These are phyloP conservation scores for Ammopiptanthus mongolicus DNA, from an alignment of 306 rosid genomes.

Conservation along the genomic window DNA sequence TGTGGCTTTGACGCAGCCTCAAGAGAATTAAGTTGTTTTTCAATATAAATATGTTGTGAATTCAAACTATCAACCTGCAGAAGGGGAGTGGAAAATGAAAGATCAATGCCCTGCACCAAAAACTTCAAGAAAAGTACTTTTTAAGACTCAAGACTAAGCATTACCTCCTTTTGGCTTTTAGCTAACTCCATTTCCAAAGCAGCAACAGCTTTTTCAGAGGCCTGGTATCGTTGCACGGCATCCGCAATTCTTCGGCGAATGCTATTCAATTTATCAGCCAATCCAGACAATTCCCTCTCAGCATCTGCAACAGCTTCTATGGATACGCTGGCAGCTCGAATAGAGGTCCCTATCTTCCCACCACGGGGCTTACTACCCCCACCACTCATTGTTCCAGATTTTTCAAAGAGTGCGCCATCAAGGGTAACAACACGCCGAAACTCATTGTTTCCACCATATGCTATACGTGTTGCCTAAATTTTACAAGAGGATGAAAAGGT, in stretches of 20 bases:
- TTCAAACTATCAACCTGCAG: conserved; percentile 76
- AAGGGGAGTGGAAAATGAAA: background rate
- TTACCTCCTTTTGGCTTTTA: conserved; percentile 83
- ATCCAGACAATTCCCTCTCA: conserved; percentile 55
- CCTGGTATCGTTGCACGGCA: conserved; percentile 60
- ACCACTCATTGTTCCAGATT: conserved; percentile 93
- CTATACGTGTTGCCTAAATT: conserved; percentile 78
- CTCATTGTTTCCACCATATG: conserved; percentile 60
- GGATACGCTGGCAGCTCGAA: conserved; percentile 79
- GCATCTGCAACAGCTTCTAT: conserved; percentile 69
- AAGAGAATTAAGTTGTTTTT: conserved; percentile 76
- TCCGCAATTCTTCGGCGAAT: conserved; percentile 59
- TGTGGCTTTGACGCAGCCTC: conserved; percentile 73
- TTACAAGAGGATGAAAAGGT: background rate
- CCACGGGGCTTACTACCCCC: conserved; percentile 92
- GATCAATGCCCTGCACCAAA: background rate
- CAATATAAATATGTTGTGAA: conserved; percentile 68
- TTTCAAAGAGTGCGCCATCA: conserved; percentile 89
- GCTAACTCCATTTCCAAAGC: conserved; percentile 83
- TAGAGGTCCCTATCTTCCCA: conserved; percentile 92
- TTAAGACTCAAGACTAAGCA: conserved; percentile 8
- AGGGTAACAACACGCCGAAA: conserved; percentile 88
- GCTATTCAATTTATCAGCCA: conserved; percentile 45
- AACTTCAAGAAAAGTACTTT: background rate
- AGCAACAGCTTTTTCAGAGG: conserved; percentile 56